Evolutionary conservation across 2,329 filamentous ascomycete species (phyloP), one percentile per base, ranked within the genome.

Genomic region (Lachnum nothofagi): DNA sequence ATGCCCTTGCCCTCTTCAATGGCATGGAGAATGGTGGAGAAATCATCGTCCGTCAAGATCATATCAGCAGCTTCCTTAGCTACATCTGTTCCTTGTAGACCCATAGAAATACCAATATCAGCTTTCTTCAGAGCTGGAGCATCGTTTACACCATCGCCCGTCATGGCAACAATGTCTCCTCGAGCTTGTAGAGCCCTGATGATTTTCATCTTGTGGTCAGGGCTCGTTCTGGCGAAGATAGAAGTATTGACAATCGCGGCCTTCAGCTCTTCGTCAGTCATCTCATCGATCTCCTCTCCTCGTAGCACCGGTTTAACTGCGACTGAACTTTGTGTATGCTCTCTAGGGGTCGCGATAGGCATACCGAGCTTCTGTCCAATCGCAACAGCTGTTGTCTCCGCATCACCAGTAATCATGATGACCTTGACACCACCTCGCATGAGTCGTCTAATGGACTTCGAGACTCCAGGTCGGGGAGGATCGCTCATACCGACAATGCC

Each of bases 1-100:
- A 98, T 98, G 47, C 91, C 93, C 69, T 98, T 98, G 69, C 93
- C 94, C 72, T 98, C 93, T 68, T 98, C 93, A 54, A 98, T 98
- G 24, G 93, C 93, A 51, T 84, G 87, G 9, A 98, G 77, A 55
- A 98, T 98, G 4, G 88, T 93, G 0, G 86, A 88, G 66, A 94
- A 93, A 68, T 93, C 86, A 66, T 94, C 88, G 59, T 93, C 87
- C 0, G 88, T 93, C 44, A 94, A 72, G 55, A 94, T 91, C 88
- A 94, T 94, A 63, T 93, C 88, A n/a, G 88, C 84, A 8, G 88
- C 88, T 67, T 93, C 93, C 71, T 98, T 98, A 54, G 93, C 93
- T 34, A 98, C 93, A 64, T 98, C 93, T 1, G 93, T 98, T 29
- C 93, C 93, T 46, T 95, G 80, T 55, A 85, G 81, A 56, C 93